These are phyloP conservation scores for Termitomyces titanicus DNA, from an alignment of 768 basidiomycete genomes.

Conservation along the genomic window DNA sequence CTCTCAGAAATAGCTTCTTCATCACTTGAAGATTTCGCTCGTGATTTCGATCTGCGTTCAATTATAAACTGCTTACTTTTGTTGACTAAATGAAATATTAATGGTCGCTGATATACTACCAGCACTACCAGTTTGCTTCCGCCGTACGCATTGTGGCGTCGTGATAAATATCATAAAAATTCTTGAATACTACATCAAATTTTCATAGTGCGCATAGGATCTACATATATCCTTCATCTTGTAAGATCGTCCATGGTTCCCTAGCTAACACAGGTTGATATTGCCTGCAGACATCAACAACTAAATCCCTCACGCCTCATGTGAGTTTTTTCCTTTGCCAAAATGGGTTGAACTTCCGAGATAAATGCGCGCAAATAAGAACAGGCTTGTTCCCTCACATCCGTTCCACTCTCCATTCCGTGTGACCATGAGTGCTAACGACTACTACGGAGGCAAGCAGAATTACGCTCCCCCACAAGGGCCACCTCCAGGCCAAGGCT, in stretches of 20 bases:
- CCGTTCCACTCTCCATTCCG: constrained; percentile 12
- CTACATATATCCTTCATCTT: background rate
- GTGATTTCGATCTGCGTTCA: background rate
- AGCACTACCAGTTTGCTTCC: background rate
- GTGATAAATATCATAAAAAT: background rate
- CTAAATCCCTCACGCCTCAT: background rate
- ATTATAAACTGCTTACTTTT: background rate
- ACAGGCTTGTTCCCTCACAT: constrained; percentile 4
- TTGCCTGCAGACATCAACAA: background rate
- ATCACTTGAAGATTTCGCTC: background rate
- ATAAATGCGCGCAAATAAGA: constrained; percentile 28
- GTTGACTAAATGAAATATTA: background rate
- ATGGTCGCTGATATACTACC: background rate
- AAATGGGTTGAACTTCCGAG: background rate
- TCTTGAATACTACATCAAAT: background rate
- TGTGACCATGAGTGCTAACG: constrained; percentile 63
- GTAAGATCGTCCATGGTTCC: background rate
- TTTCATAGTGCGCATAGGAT: background rate
- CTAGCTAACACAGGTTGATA: background rate
- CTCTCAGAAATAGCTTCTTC: background rate
- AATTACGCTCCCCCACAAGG: constrained; percentile 51
- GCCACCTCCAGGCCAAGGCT: constrained; percentile 31
- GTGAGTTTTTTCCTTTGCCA: background rate
- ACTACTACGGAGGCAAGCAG: constrained; percentile 61
- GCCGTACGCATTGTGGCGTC: background rate